These are phyloP conservation scores for Yamadazyma atmosphaerica DNA, from an alignment of 1,139 yeast species.

Conservation along the genomic window DNA sequence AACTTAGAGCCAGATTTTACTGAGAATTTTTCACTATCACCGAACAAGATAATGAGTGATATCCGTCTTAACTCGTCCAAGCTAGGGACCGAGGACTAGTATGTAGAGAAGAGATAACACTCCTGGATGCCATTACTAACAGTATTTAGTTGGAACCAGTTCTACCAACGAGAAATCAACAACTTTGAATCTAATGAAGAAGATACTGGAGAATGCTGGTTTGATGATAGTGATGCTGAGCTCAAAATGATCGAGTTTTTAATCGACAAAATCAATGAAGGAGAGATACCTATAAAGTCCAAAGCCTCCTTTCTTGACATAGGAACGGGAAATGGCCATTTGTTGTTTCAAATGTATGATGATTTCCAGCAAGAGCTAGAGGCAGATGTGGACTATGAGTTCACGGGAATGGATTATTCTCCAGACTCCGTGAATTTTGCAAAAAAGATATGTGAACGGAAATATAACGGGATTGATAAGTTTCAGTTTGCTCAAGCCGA, in stretches of 20 bases:
- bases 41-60: constrained; percentile 48
- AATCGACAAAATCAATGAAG: constrained; percentile 27
- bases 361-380: constrained; percentile 51
- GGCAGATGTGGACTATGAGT: constrained; percentile 28
- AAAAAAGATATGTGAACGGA: constrained; percentile 47
- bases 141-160: constrained; percentile 71
- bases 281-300: constrained; percentile 18
- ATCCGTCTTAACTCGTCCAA: constrained; percentile 67
- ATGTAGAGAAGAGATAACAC: constrained; percentile 23
- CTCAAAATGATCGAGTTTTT: constrained; percentile 72
- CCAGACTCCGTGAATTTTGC: constrained; percentile 78
- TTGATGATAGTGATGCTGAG: constrained; percentile 91
- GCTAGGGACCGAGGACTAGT: constrained; percentile 77
- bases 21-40: constrained; percentile 17
- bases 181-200: constrained; percentile 72
- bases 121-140: constrained; percentile 20
- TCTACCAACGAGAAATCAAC: constrained; percentile 67
- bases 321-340: constrained; percentile 96
- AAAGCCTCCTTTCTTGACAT: constrained; percentile 61
- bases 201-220: constrained; percentile 97
- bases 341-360: constrained; percentile 65
- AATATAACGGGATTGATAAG: constrained; percentile 27
- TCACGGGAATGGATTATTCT: constrained; percentile 81
- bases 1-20: no score
- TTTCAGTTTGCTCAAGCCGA: constrained; percentile 51